Base-by-base conservation (phyloP, 495 filamentous ascomycete species). In the Hypoxylon lienhwacheense region DNA sequence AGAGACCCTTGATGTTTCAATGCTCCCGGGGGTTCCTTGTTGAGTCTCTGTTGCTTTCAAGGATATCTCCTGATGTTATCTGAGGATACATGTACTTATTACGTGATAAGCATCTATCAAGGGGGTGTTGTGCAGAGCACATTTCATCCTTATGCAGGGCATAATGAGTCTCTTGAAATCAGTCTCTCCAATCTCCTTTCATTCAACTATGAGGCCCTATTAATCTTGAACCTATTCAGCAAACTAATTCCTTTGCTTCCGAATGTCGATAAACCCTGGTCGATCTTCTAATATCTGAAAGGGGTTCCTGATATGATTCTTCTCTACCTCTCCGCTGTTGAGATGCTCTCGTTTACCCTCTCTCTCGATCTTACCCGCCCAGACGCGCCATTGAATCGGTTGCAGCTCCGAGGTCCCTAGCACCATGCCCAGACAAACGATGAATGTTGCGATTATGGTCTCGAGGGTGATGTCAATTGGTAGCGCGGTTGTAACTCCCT, bases 381-480 rank as follows among this genome's bases (percentile, higher is more conserved):
- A 95, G 51, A 86, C 84, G 16, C 83, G 81, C 87, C 87, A 91
- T 68, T 83, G 84, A 51, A 92, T 85, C 1, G 88, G 88, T 68
- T 87, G 82, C 61, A 90, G 66, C 36, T 85, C 80, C 22, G 84
- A 82, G 0, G 85, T 83, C 11, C 82, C 81, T 0, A 87, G 66
- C 2, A 92, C 88, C 4, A 92, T 74, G 25, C 87, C 89, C 3
- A 85, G 47, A 28, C 85, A 86, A 8, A 90, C 74, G 5, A 86
- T 64, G 10, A 88, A 63, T 1, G 89, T 84, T 0, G 89, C 84
- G n/a, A 85, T 62, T 3, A 91, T 69, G 11, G 87, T 86, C 73
- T 93, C 89, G 60, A 89, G 76, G 10, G 81, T 77, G 53, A 93
- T 89, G 56, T 92, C 89, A n/a, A 85, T 71, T 1, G 89, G 89